A percentile compares a stretch with the other conserved stretches of the same genome.
These are phyloP conservation scores for Penicillium sp. DNA, from an alignment of 2,329 filamentous ascomycete genomes.

Conservation along the genomic window DNA sequence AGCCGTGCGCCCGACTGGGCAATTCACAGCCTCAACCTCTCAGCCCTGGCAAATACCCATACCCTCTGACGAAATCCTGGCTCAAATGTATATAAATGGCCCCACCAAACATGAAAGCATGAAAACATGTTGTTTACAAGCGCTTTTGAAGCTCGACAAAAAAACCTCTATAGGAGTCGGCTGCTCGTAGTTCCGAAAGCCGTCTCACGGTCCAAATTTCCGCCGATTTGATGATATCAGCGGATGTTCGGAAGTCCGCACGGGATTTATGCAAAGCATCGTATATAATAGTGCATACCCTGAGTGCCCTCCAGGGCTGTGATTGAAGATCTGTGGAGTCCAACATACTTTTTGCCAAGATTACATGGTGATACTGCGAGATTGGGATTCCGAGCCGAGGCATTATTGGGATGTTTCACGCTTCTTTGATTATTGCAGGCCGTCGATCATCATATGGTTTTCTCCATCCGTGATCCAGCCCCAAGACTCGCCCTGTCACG, in stretches of 20 bases:
- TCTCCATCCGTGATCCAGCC: slow-evolving; percentile 31
- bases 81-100: background rate
- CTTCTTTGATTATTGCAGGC: background rate
- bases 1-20: background rate
- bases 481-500: slow-evolving; percentile 32
- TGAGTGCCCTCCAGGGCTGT: background rate
- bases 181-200: too few relatives aligned
- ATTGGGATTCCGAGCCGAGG: background rate
- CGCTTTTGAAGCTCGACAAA: background rate
- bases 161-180: background rate
- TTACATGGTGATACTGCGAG: background rate
- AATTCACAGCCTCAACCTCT: slow-evolving; percentile 2
- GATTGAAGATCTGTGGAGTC: background rate
- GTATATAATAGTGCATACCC: background rate
- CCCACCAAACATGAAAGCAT: background rate
- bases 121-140: too few relatives aligned
- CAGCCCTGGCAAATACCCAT: too few relatives aligned
- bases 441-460: background rate
- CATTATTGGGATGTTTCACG: background rate
- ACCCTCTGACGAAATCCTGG: background rate
- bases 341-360: background rate
- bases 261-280: background rate
- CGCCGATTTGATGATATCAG: background rate
- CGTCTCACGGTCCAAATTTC: background rate
- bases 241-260: background rate